These are phyloP conservation scores for Psilocybe azurescens DNA, from an alignment of 768 basidiomycete species.

Conservation along the genomic window DNA sequence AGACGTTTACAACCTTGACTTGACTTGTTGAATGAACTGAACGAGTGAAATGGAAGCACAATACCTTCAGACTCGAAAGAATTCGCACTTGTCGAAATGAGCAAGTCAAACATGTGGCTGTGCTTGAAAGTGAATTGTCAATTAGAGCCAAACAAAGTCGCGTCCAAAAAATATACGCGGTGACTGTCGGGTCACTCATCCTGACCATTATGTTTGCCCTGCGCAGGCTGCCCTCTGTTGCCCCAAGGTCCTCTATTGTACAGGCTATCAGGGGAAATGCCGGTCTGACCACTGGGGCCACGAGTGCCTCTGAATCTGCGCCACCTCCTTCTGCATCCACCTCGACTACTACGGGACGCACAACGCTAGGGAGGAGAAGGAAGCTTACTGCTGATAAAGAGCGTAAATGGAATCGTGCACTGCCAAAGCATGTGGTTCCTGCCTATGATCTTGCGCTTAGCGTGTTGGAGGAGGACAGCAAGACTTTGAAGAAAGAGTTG, in stretches of 20 bases:
- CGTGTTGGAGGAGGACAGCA: constrained; percentile 68
- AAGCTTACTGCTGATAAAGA: constrained; percentile 49
- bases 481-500: constrained; percentile 49
- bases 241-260: constrained; percentile 19
- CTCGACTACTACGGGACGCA: not conserved
- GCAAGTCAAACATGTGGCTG: not conserved
- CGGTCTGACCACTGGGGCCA: constrained; percentile 18
- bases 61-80: no score
- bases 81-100: no score
- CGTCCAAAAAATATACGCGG: constrained; percentile 23
- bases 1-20: not conserved
- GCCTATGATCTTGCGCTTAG: constrained; percentile 87
- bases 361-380: constrained; percentile 36
- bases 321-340: constrained; percentile 13
- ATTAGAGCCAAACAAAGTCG: constrained; percentile 23
- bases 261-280: constrained; percentile 30
- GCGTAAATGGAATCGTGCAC: constrained; percentile 67
- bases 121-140: not conserved
- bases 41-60: no score
- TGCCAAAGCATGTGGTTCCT: constrained; percentile 66
- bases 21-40: not conserved
- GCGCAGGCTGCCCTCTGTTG: constrained; percentile 27
- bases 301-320: constrained; percentile 9
- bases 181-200: not conserved
- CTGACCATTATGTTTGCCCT: constrained; percentile 31